Base-by-base conservation (phyloP, 2,329 filamentous ascomycete species). In the Cercospora nicotianae region DNA sequence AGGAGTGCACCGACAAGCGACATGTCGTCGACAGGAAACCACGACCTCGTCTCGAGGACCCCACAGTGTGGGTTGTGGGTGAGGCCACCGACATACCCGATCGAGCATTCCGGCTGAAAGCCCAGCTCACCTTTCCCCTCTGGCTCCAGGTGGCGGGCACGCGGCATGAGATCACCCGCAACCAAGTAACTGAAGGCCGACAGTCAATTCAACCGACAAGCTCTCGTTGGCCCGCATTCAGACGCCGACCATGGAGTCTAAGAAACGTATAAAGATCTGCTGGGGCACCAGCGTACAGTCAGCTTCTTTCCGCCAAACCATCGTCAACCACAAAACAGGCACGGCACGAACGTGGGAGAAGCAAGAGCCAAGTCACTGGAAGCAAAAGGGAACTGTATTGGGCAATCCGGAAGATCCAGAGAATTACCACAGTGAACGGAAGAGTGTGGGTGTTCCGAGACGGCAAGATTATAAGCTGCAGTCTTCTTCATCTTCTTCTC, bases 271-370 rank as follows among this genome's bases (percentile, higher is more conserved):
- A 68, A 72, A 81, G 64, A 77, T 81, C 70, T 77, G 77, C 0
- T 77, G 81, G 12, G 80, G 79, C 63, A 72, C 82, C 67, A 76
- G 79, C 65, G 80, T 79, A 20, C 75, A 81, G 72, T 74, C 78
- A 26, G 76, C 80, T 33, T 77, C 80, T 69, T 73, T 81, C 18
- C 77, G 77, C 71, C 76, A 79, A 53, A 77, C 78, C 66, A 74
- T 80, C 64, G 72, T 77, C 51, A 72, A 80, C 68, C 77, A 79
- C 48, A 78, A 74, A 42, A 78, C 61, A 67, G 77, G 78, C 63
- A 74, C 76, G 63, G 74, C 77, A 36, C 79, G 77, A 69, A 72
- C 78, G 39, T 60, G 79, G 48, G 77, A 80, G 58, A 75, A 73
- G 36, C 73, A 72, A 63, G 78, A 78, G 36, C 80, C 80, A 3